Percentiles rank a stretch among this genome's conserved stretches.
Conservation (phyloP, 306 rosid species). For the Abrus pulchellus region DNA sequence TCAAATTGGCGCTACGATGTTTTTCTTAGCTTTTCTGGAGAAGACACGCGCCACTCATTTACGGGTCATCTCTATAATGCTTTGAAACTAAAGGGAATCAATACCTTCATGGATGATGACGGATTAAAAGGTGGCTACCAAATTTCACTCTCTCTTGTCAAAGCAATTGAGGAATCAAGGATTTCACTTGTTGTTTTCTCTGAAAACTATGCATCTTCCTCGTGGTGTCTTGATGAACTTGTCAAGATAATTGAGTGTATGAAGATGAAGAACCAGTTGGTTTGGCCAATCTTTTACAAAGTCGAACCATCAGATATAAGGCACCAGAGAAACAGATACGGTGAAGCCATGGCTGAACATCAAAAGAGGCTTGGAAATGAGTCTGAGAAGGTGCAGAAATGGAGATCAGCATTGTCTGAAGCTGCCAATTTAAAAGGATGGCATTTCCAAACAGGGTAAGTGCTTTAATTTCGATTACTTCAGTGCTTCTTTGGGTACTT, state of each 20-base stretch:
- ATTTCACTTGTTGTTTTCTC: slow-evolving; percentile 32
- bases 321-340: not conserved
- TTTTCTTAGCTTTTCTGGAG: slow-evolving; percentile 21
- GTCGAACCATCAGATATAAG: too few relatives aligned
- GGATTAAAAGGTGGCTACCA: slow-evolving; percentile 24
- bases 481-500: too few relatives aligned
- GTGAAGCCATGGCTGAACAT: slow-evolving; percentile 5
- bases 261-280: not conserved
- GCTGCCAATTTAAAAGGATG: not conserved
- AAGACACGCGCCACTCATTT: slow-evolving; percentile 14
- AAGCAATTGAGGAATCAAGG: slow-evolving; percentile 17
- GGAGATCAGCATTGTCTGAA: slow-evolving; percentile 34
- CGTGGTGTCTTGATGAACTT: slow-evolving; percentile 35
- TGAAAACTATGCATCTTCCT: slow-evolving; percentile 30
- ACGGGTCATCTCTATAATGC: slow-evolving; percentile 20
- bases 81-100: not conserved
- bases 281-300: slow-evolving; percentile 21
- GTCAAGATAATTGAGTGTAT: slow-evolving; percentile 11
- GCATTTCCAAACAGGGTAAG: too few relatives aligned
- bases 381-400: not conserved
- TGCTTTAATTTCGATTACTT: too few relatives aligned
- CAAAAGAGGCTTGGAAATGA: not conserved
- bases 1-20: not conserved
- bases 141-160: not conserved
- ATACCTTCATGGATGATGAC: slow-evolving; percentile 37